A percentile compares a stretch with the other conserved stretches of the same genome.
These are phyloP conservation scores for Globisporangium orthogonon DNA, from an alignment of 352 stramenopile species.

Conservation along the genomic window DNA sequence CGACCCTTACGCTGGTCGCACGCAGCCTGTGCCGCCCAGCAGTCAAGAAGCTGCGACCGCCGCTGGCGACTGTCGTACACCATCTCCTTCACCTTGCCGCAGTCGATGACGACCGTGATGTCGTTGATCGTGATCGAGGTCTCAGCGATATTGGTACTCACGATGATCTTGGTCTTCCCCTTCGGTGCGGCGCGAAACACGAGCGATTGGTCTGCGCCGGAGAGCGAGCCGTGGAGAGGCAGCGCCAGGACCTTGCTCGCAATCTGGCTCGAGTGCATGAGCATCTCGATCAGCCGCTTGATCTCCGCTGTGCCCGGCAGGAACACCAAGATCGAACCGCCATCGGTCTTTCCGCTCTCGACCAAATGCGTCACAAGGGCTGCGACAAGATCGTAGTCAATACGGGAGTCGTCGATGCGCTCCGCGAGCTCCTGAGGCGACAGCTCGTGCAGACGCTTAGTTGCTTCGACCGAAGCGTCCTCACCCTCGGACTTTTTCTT, in stretches of 20 bases:
- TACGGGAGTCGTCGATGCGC: constrained; percentile 85
- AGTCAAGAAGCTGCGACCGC: constrained; percentile 74
- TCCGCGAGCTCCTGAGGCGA: constrained; percentile 45
- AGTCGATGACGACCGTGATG: constrained; percentile 83
- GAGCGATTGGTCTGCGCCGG: constrained; percentile 59
- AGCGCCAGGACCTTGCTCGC: constrained; percentile 50
- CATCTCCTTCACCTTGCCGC: constrained; percentile 86
- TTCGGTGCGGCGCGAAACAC: constrained; percentile 58
- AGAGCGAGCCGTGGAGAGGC: constrained; percentile 73
- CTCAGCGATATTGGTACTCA: constrained; percentile 88
- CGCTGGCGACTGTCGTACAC: constrained; percentile 69
- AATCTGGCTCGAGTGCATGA: constrained; percentile 25
- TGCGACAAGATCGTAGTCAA: constrained; percentile 93
- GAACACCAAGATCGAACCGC: constrained; percentile 79
- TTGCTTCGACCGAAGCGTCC: constrained; percentile 15
- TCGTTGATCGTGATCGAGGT: constrained; percentile 89
- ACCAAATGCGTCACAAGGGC: constrained; percentile 80
- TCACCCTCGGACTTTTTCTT: constrained; percentile 32
- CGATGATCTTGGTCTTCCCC: constrained; percentile 80
- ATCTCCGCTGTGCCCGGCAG: constrained; percentile 79
- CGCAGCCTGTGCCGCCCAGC: constrained; percentile 73
- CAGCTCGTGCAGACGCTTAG: constrained; percentile 24
- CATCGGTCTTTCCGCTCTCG: constrained; percentile 7
- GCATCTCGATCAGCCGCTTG: constrained; percentile 69
- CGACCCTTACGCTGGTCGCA: constrained; percentile 82